These are phyloP conservation scores for Dendrocalamus sinicus DNA, from an alignment of 176 grass and related monocot species.

Conservation along the genomic window DNA sequence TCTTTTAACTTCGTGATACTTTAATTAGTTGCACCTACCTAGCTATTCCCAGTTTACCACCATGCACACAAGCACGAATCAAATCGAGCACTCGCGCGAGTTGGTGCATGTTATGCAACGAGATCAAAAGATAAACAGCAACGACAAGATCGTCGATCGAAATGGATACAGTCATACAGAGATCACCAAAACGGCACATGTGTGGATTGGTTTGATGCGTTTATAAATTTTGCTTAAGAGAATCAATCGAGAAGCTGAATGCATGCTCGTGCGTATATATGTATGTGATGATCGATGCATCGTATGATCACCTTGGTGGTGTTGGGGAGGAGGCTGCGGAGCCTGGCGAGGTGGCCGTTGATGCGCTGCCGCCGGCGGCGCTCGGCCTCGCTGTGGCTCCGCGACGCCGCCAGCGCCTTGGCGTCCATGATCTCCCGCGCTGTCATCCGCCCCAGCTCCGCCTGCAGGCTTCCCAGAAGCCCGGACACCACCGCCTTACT, in stretches of 20 bases:
- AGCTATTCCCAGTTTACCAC: neutral
- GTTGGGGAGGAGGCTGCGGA: slow-evolving; percentile 91
- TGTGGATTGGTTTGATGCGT: neutral
- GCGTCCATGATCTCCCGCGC: slow-evolving; percentile 96
- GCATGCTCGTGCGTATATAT: neutral
- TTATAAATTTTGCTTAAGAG: neutral
- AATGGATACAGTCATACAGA: neutral
- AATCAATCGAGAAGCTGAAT: neutral
- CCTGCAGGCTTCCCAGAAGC: slow-evolving; percentile 76
- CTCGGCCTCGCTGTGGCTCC: slow-evolving; percentile 99
- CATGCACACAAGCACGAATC: neutral
- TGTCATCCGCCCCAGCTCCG: slow-evolving; percentile 84
- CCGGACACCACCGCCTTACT: slow-evolving; percentile 51
- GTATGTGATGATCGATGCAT: neutral
- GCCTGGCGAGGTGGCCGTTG: slow-evolving; percentile 80
- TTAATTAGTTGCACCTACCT: neutral
- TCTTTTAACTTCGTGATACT: neutral
- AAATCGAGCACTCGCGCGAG: neutral
- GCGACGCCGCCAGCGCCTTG: slow-evolving; percentile 89
- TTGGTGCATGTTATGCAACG: neutral
- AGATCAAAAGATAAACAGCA: neutral
- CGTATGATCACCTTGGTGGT: slow-evolving; percentile 76
- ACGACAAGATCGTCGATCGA: neutral
- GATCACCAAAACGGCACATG: neutral
- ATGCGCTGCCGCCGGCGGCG: slow-evolving; percentile 91